Evolutionary conservation across 345 rosid species (phyloP).

Genomic region (Angophora floribunda): DNA sequence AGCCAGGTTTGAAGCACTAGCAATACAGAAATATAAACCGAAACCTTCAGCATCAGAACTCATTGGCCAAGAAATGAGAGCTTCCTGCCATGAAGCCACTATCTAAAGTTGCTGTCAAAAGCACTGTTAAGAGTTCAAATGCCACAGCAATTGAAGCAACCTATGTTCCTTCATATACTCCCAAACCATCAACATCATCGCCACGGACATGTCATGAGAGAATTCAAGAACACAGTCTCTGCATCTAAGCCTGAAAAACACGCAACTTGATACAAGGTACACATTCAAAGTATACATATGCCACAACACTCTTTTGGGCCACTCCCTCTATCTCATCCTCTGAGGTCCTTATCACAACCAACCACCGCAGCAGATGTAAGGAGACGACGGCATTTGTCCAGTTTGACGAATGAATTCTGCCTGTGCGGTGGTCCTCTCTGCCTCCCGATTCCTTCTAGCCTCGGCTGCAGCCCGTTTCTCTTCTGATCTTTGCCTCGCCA

Average conservation of each 20-base stretch:
- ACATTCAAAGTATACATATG: background rate
- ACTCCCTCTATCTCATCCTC: background rate
- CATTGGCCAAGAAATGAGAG: background rate
- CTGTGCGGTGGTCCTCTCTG: constrained; percentile 39
- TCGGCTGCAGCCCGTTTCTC: constrained; percentile 49
- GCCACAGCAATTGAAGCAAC: background rate
- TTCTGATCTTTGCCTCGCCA: constrained; percentile 54
- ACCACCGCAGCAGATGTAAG: constrained; percentile 53
- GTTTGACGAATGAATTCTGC: constrained; percentile 51
- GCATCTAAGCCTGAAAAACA: background rate
- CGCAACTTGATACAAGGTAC: background rate
- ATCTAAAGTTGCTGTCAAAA: background rate
- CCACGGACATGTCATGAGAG: background rate
- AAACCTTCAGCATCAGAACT: background rate
- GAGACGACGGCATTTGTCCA: constrained; percentile 40
- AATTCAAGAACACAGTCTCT: background rate
- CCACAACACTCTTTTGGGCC: background rate
- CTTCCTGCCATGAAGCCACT: background rate
- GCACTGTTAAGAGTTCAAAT: background rate
- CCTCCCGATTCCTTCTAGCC: constrained; percentile 37
- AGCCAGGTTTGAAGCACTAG: background rate
- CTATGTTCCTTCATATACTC: background rate
- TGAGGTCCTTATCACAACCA: constrained; percentile 3
- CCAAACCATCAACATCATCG: background rate
- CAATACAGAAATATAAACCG: background rate